A percentile compares a stretch with the other conserved stretches of the same genome.
Conservation (phyloP, 2,329 filamentous ascomycete genomes). For the Fusarium domesticum region DNA sequence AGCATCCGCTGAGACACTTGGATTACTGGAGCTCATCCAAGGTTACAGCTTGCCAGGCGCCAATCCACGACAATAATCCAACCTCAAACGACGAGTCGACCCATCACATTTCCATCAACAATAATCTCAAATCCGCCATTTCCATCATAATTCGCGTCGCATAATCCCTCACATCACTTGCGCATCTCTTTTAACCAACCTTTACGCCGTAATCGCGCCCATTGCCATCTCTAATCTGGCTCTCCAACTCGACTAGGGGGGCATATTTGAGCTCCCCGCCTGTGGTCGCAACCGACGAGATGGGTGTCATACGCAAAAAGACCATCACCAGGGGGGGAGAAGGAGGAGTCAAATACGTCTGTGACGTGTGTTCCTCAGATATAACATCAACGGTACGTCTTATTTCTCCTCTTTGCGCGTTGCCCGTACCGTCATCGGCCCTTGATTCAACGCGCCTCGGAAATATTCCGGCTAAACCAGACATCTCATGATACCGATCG, state of each 20-base stretch:
- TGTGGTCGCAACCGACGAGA: conserved; percentile 39
- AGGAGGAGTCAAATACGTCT: conserved; percentile 91
- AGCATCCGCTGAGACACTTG: conserved; percentile 4
- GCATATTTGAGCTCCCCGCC: conserved; percentile 27
- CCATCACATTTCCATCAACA: conserved; percentile 27
- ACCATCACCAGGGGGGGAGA: conserved; percentile 81
- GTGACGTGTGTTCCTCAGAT: conserved; percentile 93
- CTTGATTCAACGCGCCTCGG: conserved; percentile 16
- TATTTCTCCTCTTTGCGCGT: conserved; percentile 7
- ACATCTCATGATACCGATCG: conserved; percentile 23
- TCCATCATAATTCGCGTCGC: conserved; percentile 33
- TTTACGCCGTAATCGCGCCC: conserved; percentile 15
- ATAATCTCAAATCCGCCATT: conserved; percentile 21
- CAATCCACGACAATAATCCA: conserved; percentile 27
- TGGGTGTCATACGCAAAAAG: conserved; percentile 97
- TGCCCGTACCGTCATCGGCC: conserved; percentile 5
- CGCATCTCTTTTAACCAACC: conserved; percentile 16
- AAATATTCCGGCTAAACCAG: conserved; percentile 26
- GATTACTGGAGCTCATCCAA: conserved; percentile 18
- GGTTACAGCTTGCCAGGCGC: conserved; percentile 15
- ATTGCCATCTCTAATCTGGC: conserved; percentile 12
- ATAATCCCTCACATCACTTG: conserved; percentile 9
- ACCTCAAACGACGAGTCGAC: conserved; percentile 22
- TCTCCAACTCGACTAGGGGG: conserved; percentile 24
- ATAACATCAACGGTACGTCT: conserved; percentile 87